Evolutionary conservation across 306 rosid species (phyloP).

Genomic region (Ormosia semicastrata): DNA sequence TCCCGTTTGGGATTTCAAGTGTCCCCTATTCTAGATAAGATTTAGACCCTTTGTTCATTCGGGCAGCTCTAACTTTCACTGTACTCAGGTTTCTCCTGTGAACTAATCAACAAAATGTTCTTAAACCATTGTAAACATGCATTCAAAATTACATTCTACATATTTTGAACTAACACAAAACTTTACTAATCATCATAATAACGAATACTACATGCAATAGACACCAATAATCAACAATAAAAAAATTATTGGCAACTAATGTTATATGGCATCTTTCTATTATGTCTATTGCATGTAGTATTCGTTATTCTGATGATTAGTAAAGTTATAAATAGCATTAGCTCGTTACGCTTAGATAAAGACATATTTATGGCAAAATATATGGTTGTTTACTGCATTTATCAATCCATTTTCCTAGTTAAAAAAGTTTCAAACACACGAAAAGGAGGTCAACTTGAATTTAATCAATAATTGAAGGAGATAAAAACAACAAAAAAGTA

Average conservation of each 20-base stretch:
- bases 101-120: background rate
- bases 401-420: background rate
- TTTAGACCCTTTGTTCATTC: background rate
- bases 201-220: too few relatives aligned
- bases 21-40: background rate
- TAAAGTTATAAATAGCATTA: background rate
- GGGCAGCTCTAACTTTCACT: background rate
- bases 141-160: background rate
- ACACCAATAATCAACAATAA: too few relatives aligned
- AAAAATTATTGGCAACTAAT: too few relatives aligned
- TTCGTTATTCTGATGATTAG: background rate
- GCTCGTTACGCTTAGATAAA: background rate
- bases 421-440: background rate
- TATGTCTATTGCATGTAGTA: background rate
- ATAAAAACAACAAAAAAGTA: background rate
- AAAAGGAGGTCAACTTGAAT: constrained; percentile 32
- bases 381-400: background rate
- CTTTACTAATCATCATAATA: too few relatives aligned
- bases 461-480: constrained; percentile 25
- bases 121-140: background rate
- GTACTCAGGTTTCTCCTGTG: background rate
- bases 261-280: too few relatives aligned
- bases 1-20: constrained; percentile 6
- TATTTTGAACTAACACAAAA: too few relatives aligned
- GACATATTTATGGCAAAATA: background rate